A percentile compares a stretch with the other conserved stretches of the same genome.
phyloP scores from a whole-genome alignment of 495 filamentous ascomycete genomes.

The Penicillium bialowiezense region DNA sequence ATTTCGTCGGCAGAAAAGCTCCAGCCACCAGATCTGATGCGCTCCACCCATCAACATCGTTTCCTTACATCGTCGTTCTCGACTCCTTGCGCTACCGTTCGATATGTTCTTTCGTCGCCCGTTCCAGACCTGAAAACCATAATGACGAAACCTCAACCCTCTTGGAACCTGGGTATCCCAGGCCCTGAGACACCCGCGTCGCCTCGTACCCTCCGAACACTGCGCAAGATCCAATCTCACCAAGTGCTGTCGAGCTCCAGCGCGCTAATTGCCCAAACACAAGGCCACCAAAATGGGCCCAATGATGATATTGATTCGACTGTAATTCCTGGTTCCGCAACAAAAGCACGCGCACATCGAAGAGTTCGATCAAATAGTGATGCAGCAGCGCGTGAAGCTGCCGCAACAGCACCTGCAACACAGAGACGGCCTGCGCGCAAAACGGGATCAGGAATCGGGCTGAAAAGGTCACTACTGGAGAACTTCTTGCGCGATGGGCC shows the following conservation, averaged over 20 bases:
- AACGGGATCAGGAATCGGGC: slow-evolving; percentile 52
- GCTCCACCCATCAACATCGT: slow-evolving; percentile 1
- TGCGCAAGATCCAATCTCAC: slow-evolving; percentile 54
- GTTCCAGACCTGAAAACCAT: slow-evolving; percentile 11
- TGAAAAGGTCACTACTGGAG: slow-evolving; percentile 62
- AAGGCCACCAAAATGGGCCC: slow-evolving; percentile 36
- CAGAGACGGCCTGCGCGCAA: slow-evolving; percentile 52
- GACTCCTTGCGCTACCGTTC: neutral
- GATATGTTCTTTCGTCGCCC: neutral
- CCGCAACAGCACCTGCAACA: slow-evolving; percentile 29
- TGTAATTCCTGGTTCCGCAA: slow-evolving; percentile 21
- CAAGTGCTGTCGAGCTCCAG: slow-evolving; percentile 41
- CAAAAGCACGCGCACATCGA: slow-evolving; percentile 38
- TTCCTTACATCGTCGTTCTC: neutral
- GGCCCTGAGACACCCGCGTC: slow-evolving; percentile 39
- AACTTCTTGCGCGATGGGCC: slow-evolving; percentile 68
- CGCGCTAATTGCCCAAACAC: slow-evolving; percentile 32
- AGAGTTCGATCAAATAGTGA: slow-evolving; percentile 74
- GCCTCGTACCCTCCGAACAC: slow-evolving; percentile 45
- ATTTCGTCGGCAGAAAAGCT: slow-evolving; percentile 16
- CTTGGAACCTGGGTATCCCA: slow-evolving; percentile 25
- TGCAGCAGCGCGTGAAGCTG: slow-evolving; percentile 45
- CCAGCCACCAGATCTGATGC: slow-evolving; percentile 22
- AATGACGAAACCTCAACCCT: slow-evolving; percentile 23
- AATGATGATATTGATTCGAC: slow-evolving; percentile 9